Percentiles rank a stretch among this genome's conserved stretches.
phyloP scores from a whole-genome alignment of 495 filamentous ascomycete species.

The Bathelium albidoporum region DNA sequence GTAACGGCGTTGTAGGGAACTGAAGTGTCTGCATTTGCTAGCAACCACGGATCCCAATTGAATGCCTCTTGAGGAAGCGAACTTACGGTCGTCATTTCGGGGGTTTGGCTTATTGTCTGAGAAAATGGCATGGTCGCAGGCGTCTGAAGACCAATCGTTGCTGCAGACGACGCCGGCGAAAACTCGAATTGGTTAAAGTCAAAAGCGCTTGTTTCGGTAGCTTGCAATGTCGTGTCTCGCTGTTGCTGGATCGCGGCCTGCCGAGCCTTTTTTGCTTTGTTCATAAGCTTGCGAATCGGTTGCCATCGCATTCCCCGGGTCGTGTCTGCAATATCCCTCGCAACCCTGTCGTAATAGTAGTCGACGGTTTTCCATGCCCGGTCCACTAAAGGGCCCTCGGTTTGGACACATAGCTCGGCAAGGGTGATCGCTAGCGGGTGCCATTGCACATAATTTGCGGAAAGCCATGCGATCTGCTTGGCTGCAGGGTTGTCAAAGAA shows the following conservation, averaged over 20 bases:
- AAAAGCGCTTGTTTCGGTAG: not conserved
- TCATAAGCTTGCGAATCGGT: slow-evolving; percentile 8
- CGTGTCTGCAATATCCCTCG: slow-evolving; percentile 5
- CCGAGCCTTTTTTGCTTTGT: slow-evolving; percentile 5
- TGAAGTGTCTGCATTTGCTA: not conserved
- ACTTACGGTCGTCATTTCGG: not conserved
- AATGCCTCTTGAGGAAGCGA: not conserved
- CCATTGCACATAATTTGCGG: slow-evolving; percentile 8
- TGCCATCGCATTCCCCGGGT: slow-evolving; percentile 9
- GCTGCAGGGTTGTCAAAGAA: not conserved
- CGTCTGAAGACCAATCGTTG: not conserved
- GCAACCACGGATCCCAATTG: not conserved
- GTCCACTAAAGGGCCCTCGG: slow-evolving; percentile 4
- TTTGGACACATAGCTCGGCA: slow-evolving; percentile 5
- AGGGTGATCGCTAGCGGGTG: slow-evolving; percentile 9
- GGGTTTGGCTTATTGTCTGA: not conserved
- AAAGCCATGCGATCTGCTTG: not conserved
- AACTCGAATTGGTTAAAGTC: not conserved
- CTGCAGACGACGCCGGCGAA: not conserved
- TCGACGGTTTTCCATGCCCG: slow-evolving; percentile 8
- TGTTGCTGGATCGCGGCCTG: not conserved
- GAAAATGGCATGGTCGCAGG: not conserved
- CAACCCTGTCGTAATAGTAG: not conserved
- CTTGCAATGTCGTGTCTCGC: not conserved
- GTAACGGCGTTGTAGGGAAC: not conserved